Evolutionary conservation across 2,329 filamentous ascomycete genomes (phyloP).

Genomic region (Magnaporthiopsis incrustans): DNA sequence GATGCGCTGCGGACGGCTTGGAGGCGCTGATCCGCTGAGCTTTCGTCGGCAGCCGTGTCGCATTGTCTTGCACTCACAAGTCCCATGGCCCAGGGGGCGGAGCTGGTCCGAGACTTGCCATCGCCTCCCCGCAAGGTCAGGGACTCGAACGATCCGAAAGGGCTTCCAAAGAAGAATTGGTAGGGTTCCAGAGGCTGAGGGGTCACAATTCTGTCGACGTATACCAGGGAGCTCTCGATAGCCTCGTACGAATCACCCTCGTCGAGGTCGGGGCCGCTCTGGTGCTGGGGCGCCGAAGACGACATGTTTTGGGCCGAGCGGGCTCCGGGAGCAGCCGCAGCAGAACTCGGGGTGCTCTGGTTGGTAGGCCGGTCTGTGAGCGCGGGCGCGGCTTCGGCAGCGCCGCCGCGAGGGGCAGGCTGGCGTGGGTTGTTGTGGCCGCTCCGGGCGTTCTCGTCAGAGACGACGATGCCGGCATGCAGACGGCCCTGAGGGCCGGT

Average conservation of each 20-base stretch:
- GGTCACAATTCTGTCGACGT: neutral
- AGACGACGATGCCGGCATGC: neutral
- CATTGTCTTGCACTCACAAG: neutral
- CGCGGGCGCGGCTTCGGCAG: too few species aligned
- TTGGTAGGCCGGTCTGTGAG: too few species aligned
- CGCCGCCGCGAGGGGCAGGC: too few species aligned
- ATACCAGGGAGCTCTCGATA: neutral
- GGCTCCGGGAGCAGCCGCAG: too few species aligned
- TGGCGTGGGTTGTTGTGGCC: too few species aligned
- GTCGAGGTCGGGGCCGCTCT: neutral
- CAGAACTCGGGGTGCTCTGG: too few species aligned
- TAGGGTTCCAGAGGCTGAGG: constrained; percentile 1
- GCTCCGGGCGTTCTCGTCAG: neutral
- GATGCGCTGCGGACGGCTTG: constrained; percentile 13
- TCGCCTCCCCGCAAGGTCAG: constrained; percentile 1
- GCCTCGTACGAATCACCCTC: neutral
- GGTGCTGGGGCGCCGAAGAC: neutral
- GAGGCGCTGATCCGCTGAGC: neutral
- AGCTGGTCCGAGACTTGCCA: constrained; percentile 2
- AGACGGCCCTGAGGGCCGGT: constrained; percentile 9
- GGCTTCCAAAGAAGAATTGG: constrained; percentile 2
- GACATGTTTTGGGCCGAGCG: neutral
- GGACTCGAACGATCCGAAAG: constrained; percentile 5
- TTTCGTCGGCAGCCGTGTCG: neutral
- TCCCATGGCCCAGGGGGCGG: constrained; percentile 4